Conservation (phyloP, 495 filamentous ascomycete species). For the Aspergillus biplanus region DNA sequence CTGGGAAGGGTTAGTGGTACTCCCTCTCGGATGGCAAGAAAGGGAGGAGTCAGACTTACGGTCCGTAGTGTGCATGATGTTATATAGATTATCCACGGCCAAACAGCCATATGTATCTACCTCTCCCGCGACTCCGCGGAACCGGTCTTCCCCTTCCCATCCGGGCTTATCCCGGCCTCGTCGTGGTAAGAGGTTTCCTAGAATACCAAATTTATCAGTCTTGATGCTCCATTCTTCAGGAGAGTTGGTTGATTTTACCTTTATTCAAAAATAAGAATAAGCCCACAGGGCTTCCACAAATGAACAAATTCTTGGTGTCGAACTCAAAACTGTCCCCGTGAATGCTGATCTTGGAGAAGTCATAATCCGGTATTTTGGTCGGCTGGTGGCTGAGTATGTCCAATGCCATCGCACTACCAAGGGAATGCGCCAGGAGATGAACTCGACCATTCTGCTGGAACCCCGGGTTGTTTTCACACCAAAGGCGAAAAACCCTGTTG, state of each 20-base stretch:
- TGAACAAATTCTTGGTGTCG: constrained; percentile 84
- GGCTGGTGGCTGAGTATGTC: constrained; percentile 91
- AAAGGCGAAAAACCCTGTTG: constrained; percentile 89
- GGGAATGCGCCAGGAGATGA: constrained; percentile 89
- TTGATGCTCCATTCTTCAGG: background rate
- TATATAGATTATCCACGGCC: constrained; percentile 95
- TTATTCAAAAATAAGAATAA: constrained; percentile 92
- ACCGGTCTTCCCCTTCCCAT: constrained; percentile 64
- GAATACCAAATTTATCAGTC: constrained; percentile 14
- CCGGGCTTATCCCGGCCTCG: constrained; percentile 74
- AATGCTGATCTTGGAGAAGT: constrained; percentile 51
- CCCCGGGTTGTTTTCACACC: constrained; percentile 88
- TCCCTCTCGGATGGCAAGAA: constrained; percentile 15
- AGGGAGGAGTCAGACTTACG: constrained; percentile 36
- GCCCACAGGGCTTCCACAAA: constrained; percentile 87
- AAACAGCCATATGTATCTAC: constrained; percentile 83
- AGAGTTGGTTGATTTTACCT: constrained; percentile 33
- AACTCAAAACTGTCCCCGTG: constrained; percentile 80
- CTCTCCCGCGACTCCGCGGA: constrained; percentile 71
- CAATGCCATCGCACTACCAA: constrained; percentile 90
- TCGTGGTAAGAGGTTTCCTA: constrained; percentile 76
- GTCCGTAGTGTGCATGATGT: constrained; percentile 74
- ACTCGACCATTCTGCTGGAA: constrained; percentile 82
- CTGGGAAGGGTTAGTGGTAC: constrained; percentile 51
- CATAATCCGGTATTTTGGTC: constrained; percentile 61